phyloP scores from a whole-genome alignment of 495 filamentous ascomycete species.

The Xylaria acuta region DNA sequence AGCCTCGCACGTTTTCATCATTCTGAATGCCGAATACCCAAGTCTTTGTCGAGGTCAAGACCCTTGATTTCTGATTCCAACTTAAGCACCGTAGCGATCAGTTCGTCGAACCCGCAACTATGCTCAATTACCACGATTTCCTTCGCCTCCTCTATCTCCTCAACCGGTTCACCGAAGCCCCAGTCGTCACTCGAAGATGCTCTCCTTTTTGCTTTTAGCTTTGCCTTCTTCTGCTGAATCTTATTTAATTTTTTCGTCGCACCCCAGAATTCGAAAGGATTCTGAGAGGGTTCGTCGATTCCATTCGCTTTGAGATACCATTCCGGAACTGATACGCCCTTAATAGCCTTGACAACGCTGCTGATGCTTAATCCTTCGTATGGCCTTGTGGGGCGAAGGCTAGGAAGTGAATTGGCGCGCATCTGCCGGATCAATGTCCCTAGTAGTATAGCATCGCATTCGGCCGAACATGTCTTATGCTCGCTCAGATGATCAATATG shows the following conservation, averaged over 20 bases:
- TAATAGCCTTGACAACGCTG: neutral
- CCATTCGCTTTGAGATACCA: neutral
- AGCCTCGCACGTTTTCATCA: neutral
- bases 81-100: neutral
- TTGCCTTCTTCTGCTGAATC: neutral
- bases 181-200: neutral
- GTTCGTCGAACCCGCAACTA: conserved; percentile 12
- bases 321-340: neutral
- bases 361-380: conserved; percentile 13
- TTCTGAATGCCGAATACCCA: neutral
- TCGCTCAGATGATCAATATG: conserved; percentile 5
- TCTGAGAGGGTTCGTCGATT: neutral
- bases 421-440: conserved; percentile 14
- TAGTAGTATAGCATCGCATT: conserved; percentile 14
- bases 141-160: conserved; percentile 2
- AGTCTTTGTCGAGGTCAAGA: conserved; percentile 7
- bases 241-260: neutral
- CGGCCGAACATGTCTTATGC: neutral
- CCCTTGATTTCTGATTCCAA: conserved; percentile 9
- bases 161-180: neutral
- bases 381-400: conserved; percentile 1
- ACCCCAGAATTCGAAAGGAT: conserved; percentile 17
- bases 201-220: conserved; percentile 1
- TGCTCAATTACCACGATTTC: conserved; percentile 7
- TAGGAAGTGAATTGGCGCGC: conserved; percentile 18